These are phyloP conservation scores for Coccomyxa sp. DNA, from an alignment of 139 green algal species.

Conservation along the genomic window DNA sequence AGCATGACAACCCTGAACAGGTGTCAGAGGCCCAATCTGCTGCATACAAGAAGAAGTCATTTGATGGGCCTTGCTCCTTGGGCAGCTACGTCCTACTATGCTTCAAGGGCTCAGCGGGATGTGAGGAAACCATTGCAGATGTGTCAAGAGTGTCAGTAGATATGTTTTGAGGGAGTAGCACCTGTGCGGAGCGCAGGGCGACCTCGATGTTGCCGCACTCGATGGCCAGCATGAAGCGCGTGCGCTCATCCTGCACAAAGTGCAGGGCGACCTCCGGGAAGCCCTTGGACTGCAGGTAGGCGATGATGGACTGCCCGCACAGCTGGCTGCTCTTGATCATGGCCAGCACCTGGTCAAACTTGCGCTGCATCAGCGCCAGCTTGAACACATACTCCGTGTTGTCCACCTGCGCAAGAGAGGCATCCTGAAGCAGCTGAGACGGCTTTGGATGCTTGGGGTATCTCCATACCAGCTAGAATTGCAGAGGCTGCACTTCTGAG, in stretches of 20 bases:
- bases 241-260: constrained; percentile 89
- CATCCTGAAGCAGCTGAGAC: too few species aligned
- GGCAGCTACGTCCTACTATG: too few species aligned
- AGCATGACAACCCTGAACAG: too few species aligned
- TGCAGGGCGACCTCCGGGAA: constrained; percentile 98
- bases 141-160: background rate
- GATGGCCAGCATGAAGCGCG: constrained; percentile 93
- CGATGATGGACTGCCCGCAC: constrained; percentile 96
- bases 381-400: constrained; percentile 99
- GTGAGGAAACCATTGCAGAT: background rate
- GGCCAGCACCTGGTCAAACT: constrained; percentile 91
- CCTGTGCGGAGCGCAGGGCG: constrained; percentile 86
- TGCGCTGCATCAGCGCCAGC: constrained; percentile 87
- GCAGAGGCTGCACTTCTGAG: too few species aligned
- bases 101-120: too few species aligned
- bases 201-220: constrained; percentile 98
- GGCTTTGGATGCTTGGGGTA: too few species aligned
- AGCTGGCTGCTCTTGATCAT: constrained; percentile 89
- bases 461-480: too few species aligned
- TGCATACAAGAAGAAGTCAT: too few species aligned
- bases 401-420: constrained; percentile 84
- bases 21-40: too few species aligned
- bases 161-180: constrained; percentile 10
- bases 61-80: too few species aligned
- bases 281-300: constrained; percentile 95